Conservation (phyloP, 352 stramenopile genomes). For the Phytophthora pinifolia region DNA sequence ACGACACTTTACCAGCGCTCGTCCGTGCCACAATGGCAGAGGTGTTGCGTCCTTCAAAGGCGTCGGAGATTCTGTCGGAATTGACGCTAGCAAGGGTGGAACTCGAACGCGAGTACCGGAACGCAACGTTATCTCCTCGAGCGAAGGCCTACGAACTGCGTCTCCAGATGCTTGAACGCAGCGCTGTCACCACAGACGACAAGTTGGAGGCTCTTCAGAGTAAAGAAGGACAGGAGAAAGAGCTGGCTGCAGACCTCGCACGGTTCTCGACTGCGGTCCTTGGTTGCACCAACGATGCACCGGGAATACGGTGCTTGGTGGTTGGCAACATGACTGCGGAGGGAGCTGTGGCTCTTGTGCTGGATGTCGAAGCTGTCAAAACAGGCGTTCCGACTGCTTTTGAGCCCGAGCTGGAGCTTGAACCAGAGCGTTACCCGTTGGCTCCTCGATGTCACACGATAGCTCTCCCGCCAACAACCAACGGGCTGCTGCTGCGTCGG, state of each 20-base stretch:
- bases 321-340: conserved; percentile 61
- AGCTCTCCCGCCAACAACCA: conserved; percentile 47
- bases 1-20: conserved; percentile 61
- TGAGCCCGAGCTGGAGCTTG: conserved; percentile 25
- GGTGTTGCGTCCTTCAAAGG: conserved; percentile 32
- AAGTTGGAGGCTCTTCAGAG: conserved; percentile 50
- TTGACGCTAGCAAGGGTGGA: conserved; percentile 61
- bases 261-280: conserved; percentile 28
- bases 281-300: conserved; percentile 13
- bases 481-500: conserved; percentile 59
- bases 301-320: conserved; percentile 37
- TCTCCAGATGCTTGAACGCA: conserved; percentile 66
- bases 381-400: conserved; percentile 4
- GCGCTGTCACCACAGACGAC: conserved; percentile 56
- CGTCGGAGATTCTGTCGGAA: conserved; percentile 29
- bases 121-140: conserved; percentile 62
- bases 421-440: conserved; percentile 12
- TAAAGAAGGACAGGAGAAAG: conserved; percentile 11
- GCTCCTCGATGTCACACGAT: conserved; percentile 50
- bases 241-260: conserved; percentile 30
- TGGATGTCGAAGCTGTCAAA: conserved; percentile 32
- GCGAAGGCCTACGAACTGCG: conserved; percentile 70
- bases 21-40: conserved; percentile 46
- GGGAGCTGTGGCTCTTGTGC: conserved; percentile 39
- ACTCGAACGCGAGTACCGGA: conserved; percentile 66